These are phyloP conservation scores for Kwoniella bestiolae DNA, from an alignment of 768 basidiomycete genomes.

Conservation along the genomic window DNA sequence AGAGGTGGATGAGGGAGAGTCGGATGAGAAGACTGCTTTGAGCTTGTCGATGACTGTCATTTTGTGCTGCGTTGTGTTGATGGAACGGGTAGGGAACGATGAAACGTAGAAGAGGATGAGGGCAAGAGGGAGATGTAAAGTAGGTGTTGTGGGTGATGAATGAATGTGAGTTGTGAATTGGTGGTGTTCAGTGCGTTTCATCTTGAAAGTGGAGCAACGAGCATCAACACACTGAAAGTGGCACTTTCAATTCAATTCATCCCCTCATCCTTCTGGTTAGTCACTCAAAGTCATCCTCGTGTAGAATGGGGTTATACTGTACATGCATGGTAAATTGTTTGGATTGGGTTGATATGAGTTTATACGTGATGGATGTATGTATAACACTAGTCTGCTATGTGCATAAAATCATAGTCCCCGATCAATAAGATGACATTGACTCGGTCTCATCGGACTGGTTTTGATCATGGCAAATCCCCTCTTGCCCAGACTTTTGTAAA, in stretches of 20 bases:
- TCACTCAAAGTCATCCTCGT: background rate
- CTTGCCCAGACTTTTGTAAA: too few relatives aligned
- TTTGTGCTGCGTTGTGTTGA: constrained; percentile 1
- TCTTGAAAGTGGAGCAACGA: background rate
- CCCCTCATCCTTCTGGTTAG: background rate
- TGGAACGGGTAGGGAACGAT: background rate
- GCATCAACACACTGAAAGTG: background rate
- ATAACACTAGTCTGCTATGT: too few relatives aligned
- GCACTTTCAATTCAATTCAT: background rate
- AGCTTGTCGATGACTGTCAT: constrained; percentile 49
- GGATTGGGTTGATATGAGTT: too few relatives aligned
- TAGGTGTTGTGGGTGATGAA: too few relatives aligned
- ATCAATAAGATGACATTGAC: too few relatives aligned
- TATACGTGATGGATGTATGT: too few relatives aligned
- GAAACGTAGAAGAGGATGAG: background rate
- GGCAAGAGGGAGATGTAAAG: background rate
- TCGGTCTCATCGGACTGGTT: too few relatives aligned
- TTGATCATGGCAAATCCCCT: too few relatives aligned
- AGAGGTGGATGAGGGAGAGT: background rate
- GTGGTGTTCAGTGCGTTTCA: background rate
- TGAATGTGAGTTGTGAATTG: background rate
- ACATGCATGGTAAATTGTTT: too few relatives aligned
- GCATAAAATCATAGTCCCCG: too few relatives aligned
- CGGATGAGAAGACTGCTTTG: constrained; percentile 37
- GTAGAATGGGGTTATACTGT: too few relatives aligned